phyloP scores from a whole-genome alignment of 2,329 filamentous ascomycete genomes.

The Epichloe gansuensis region DNA sequence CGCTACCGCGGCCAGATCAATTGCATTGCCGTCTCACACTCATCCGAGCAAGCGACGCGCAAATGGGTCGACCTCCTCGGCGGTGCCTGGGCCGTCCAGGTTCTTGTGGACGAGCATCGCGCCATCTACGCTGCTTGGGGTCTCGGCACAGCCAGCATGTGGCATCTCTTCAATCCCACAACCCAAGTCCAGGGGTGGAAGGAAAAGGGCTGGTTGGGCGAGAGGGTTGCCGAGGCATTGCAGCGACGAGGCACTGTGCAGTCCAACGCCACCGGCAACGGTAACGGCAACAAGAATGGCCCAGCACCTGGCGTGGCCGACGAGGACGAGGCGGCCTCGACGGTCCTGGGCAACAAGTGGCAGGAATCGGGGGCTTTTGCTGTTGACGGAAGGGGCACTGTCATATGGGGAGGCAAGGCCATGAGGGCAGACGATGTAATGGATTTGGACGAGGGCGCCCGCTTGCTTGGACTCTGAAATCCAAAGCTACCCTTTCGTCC shows the following conservation, averaged over 20 bases:
- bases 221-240: constrained; percentile 35
- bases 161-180: constrained; percentile 40
- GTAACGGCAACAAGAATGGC: not conserved
- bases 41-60: constrained; percentile 39
- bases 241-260: constrained; percentile 23
- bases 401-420: constrained; percentile 38
- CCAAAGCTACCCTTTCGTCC: not conserved
- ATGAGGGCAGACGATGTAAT: constrained; percentile 35
- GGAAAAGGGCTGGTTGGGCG: constrained; percentile 41
- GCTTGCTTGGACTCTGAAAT: constrained; percentile 16
- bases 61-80: constrained; percentile 46
- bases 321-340: constrained; percentile 25
- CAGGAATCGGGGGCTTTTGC: constrained; percentile 40
- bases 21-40: constrained; percentile 48
- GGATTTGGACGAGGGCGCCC: constrained; percentile 38
- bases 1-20: constrained; percentile 34
- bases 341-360: constrained; percentile 43
- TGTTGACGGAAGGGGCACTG: constrained; percentile 34
- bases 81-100: constrained; percentile 41
- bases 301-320: not conserved
- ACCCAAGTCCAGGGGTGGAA: constrained; percentile 40
- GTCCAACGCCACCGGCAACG: constrained; percentile 29
- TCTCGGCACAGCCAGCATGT: constrained; percentile 35
- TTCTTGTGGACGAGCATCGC: constrained; percentile 43
- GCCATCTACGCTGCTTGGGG: constrained; percentile 48